phyloP scores from a whole-genome alignment of 192 early-diverging fungal genomes.

The Cetraspora pellucida region DNA sequence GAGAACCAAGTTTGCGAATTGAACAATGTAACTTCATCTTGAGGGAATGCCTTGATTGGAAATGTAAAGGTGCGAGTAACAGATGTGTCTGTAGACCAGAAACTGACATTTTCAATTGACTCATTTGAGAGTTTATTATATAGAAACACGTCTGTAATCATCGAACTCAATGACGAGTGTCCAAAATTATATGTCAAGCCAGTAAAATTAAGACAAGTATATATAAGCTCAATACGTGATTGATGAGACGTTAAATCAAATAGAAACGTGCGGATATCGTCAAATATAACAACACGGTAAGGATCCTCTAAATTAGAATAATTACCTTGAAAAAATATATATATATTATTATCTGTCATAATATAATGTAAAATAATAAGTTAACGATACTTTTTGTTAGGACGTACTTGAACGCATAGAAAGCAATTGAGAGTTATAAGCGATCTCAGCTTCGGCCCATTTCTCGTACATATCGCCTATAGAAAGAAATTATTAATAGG shows the following conservation, averaged over 20 bases:
- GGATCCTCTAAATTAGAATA: slow-evolving; percentile 53
- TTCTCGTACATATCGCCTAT: background rate
- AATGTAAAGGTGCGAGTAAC: slow-evolving; percentile 33
- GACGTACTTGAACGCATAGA: slow-evolving; percentile 19
- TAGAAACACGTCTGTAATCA: slow-evolving; percentile 24
- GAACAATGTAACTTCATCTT: slow-evolving; percentile 42
- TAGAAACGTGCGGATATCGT: slow-evolving; percentile 53
- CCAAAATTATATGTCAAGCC: slow-evolving; percentile 51
- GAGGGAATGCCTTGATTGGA: slow-evolving; percentile 42
- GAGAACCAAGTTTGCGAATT: slow-evolving; percentile 39
- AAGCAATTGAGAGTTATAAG: slow-evolving; percentile 20
- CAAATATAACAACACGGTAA: slow-evolving; percentile 54
- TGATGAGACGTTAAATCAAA: slow-evolving; percentile 47
- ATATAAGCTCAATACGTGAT: slow-evolving; percentile 46
- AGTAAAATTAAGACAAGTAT: slow-evolving; percentile 52
- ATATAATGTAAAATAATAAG: background rate
- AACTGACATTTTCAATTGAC: slow-evolving; percentile 10
- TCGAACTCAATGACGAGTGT: slow-evolving; percentile 32
- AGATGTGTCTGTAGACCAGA: slow-evolving; percentile 12
- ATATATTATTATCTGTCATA: background rate
- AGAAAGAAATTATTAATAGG: background rate
- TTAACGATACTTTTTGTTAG: background rate
- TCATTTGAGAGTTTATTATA: slow-evolving; percentile 10
- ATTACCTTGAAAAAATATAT: background rate
- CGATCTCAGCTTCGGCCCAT: background rate